These are phyloP conservation scores for Claviceps lovelessii DNA, from an alignment of 2,329 filamentous ascomycete species.

Conservation along the genomic window DNA sequence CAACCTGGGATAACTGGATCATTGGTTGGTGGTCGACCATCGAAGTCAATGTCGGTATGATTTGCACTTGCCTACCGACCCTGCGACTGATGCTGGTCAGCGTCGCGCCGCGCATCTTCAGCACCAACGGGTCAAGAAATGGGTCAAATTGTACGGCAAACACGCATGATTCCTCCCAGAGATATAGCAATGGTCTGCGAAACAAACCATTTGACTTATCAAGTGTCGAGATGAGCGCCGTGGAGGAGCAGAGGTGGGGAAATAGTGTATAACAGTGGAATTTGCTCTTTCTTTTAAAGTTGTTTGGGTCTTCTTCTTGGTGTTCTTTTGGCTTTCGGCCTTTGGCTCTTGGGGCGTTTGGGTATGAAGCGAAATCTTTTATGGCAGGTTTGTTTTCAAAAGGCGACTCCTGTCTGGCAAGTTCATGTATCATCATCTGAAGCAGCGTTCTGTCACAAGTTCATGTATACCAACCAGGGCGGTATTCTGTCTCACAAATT, in stretches of 20 bases:
- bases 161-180: not conserved
- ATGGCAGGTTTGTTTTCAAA: no score
- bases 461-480: no score
- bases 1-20: constrained; percentile 5
- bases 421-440: no score
- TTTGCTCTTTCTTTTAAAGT: not conserved
- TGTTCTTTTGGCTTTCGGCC: no score
- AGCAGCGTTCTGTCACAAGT: no score
- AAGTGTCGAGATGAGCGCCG: not conserved
- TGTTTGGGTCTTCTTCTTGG: not conserved
- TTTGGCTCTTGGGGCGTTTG: not conserved
- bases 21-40: constrained; percentile 5
- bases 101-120: constrained; percentile 1
- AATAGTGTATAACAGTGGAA: not conserved
- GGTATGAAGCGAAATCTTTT: no score
- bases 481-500: no score
- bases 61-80: constrained; percentile 5
- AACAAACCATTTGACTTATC: not conserved
- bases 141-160: not conserved
- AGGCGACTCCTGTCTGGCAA: no score
- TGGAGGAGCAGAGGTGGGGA: not conserved
- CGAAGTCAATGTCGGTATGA: constrained; percentile 3
- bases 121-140: not conserved
- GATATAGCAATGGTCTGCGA: not conserved
- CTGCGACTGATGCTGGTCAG: constrained; percentile 4